Evolutionary conservation across 441 rosid genomes (phyloP).

Genomic region (Bocquillonia castaneifolia): DNA sequence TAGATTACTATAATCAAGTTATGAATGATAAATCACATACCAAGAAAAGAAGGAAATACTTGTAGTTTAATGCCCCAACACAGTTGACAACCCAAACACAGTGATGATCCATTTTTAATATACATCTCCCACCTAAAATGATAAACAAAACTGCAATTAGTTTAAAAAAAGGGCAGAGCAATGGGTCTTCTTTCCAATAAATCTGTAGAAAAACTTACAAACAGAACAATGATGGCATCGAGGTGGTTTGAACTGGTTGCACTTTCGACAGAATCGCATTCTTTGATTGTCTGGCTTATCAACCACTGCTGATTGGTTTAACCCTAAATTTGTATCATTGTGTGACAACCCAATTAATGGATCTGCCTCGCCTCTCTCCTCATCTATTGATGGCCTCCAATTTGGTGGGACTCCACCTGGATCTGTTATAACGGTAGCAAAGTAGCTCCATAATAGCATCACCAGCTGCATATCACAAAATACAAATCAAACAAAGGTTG

Average conservation of each 20-base stretch:
- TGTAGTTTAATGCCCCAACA: conserved; percentile 87
- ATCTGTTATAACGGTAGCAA: conserved; percentile 62
- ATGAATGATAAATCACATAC: conserved; percentile 40
- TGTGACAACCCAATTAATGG: conserved; percentile 37
- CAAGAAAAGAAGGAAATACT: conserved; percentile 88
- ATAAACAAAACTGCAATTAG: conserved; percentile 18
- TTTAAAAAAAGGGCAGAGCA: conserved; percentile 2
- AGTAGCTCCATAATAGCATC: conserved; percentile 82
- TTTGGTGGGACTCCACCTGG: conserved; percentile 75
- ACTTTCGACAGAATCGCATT: conserved; percentile 66
- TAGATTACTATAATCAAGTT: background rate
- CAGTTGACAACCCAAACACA: conserved; percentile 97
- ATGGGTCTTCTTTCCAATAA: background rate
- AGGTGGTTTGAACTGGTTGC: conserved; percentile 76
- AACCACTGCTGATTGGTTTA: conserved; percentile 17
- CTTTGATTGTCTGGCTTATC: conserved; percentile 33
- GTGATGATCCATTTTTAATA: conserved; percentile 90
- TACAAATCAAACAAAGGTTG: conserved; percentile 2
- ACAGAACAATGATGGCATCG: conserved; percentile 94
- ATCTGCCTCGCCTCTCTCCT: conserved; percentile 61
- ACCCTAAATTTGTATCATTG: conserved; percentile 26
- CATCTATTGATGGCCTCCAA: conserved; percentile 64
- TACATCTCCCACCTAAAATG: conserved; percentile 71
- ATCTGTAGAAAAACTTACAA: conserved; percentile 47
- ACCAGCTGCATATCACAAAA: conserved; percentile 44